Conservation (phyloP, 23 red algal species). For the Gracilaria gracilis region DNA sequence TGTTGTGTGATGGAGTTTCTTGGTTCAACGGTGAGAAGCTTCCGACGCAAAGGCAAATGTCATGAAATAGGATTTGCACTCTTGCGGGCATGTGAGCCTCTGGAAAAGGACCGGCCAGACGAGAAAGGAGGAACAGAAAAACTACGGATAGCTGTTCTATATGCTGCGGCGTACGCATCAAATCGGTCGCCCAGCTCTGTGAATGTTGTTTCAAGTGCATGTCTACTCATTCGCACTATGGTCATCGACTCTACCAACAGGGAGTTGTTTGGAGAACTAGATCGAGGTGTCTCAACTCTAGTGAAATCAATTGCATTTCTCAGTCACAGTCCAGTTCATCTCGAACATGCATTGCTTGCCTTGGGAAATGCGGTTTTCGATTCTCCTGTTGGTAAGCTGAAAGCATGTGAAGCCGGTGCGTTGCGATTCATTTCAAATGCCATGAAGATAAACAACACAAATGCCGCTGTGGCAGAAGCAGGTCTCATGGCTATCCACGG, state of each 20-base stretch:
- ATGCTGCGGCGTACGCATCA: slow-evolving; percentile 20
- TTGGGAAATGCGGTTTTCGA: slow-evolving; percentile 64
- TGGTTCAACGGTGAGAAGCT: not conserved
- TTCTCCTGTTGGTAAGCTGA: not conserved
- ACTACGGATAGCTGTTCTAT: not conserved
- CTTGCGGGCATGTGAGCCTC: not conserved
- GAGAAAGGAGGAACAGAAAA: not conserved
- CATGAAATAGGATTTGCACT: slow-evolving; percentile 14
- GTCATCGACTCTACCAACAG: slow-evolving; percentile 18
- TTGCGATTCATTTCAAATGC: slow-evolving; percentile 18
- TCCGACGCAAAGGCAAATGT: not conserved
- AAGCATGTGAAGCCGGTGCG: slow-evolving; percentile 18
- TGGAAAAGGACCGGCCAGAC: not conserved
- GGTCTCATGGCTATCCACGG: slow-evolving; percentile 35
- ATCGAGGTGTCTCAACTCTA: slow-evolving; percentile 1
- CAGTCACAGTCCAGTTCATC: slow-evolving; percentile 17
- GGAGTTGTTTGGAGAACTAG: not conserved
- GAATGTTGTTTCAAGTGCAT: slow-evolving; percentile 18
- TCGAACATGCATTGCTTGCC: slow-evolving; percentile 53
- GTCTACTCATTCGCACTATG: slow-evolving; percentile 21
- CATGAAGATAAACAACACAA: not conserved
- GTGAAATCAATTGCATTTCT: slow-evolving; percentile 31
- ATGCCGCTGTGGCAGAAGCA: slow-evolving; percentile 18
- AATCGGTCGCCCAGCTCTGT: slow-evolving; percentile 1
- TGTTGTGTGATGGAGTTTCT: not conserved